Evolutionary conservation across 352 stramenopile species (phyloP), one percentile per base, ranked within the genome.

Genomic region (Phytophthora hibernalis): DNA sequence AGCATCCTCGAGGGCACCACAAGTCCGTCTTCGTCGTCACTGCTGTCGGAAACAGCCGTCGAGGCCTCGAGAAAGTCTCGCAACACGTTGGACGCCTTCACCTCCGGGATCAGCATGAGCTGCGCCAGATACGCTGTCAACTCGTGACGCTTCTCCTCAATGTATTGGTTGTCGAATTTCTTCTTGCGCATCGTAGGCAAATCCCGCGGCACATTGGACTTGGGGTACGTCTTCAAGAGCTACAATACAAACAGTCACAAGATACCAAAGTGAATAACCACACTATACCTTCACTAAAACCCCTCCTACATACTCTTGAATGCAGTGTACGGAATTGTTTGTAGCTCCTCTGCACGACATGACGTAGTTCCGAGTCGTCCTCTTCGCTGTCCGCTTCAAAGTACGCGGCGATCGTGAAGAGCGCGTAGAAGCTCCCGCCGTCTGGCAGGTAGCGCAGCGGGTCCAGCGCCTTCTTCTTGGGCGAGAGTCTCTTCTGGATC

Each of bases 201-300:
- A 3, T 86, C 73, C 31, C 79, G 78, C 8, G 83, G 83, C 38
- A 92, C 28, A 26, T 85, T 77, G 9, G 83, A 88, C 67, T 87
- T 88, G 24, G 85, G 85, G 40, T 90, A 93, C 48, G 85, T 93
- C 55, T 90, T 92, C 18, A 85, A 52, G 21, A 93, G 65, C 81
- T 90, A 69, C n/a, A 68, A 24, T 10, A 66, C n/a, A 22, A 18
- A 44, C 20, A 54, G 28, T 54, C 15, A 52, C 18, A n/a, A 21
- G 21, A 43, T 20, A 28, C 24, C 24, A 2, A 28, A 28, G 7
- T 18, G 5, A n/a, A 9, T 10, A 22, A 18, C 26, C 2, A 48
- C 26, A 62, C n/a, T 1, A 31, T 10, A 31, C 7, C 28, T 4
- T 31, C 28, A 31, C 28, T 31, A 31, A 31, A 5, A 1, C 28